Evolutionary conservation across 257 asterid species (phyloP).

Genomic region (Nicotiana otophora): DNA sequence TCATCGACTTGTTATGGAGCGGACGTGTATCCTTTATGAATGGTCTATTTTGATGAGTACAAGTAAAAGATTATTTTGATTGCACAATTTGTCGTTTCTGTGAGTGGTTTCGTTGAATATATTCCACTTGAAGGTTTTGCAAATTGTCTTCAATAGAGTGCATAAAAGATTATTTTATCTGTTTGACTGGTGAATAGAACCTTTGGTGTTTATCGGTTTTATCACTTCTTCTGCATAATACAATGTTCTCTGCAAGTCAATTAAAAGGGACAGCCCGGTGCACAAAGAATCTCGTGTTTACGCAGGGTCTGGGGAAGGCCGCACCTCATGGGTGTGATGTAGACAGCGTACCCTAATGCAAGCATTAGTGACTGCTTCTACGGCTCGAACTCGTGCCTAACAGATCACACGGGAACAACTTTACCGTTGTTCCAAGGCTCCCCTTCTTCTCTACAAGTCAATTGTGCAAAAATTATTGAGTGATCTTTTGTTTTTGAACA

Average conservation of each 20-base stretch:
- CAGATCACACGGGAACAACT: too few species aligned
- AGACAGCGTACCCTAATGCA: too few species aligned
- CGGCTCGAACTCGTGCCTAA: too few species aligned
- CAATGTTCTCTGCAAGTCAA: too few species aligned
- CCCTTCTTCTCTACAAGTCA: neutral
- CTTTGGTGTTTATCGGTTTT: neutral
- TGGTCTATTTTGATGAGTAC: neutral
- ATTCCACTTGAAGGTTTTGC: neutral
- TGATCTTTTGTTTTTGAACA: neutral
- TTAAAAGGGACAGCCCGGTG: too few species aligned
- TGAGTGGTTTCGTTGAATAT: neutral
- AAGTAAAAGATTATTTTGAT: slow-evolving; percentile 4
- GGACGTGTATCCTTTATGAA: slow-evolving; percentile 79
- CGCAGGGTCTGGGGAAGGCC: too few species aligned
- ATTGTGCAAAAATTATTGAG: neutral
- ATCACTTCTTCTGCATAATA: neutral
- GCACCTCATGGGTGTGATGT: too few species aligned
- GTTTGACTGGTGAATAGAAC: neutral
- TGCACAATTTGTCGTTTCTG: neutral
- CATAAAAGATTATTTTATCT: slow-evolving; percentile 1
- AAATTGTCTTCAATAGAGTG: neutral
- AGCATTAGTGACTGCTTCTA: too few species aligned
- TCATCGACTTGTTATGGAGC: slow-evolving; percentile 74
- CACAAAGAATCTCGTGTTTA: too few species aligned
- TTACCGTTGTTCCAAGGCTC: too few species aligned